Percentiles rank a stretch among this genome's conserved stretches.
Evolutionary conservation across 352 stramenopile species (phyloP).

Genomic region (Halophytophthora batemanensis): DNA sequence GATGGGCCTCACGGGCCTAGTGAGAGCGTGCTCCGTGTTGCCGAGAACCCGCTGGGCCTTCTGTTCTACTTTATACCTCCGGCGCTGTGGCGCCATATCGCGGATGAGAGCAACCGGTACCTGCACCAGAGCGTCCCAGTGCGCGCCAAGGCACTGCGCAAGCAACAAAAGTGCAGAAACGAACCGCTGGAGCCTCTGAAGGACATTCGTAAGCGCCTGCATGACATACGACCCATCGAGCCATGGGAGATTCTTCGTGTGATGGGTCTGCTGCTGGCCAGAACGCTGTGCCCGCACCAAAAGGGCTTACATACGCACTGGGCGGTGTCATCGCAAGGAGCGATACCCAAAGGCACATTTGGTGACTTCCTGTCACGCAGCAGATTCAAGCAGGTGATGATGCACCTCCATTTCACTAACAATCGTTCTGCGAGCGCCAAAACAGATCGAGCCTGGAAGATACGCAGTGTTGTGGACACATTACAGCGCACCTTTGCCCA

Average conservation of each 20-base stretch:
- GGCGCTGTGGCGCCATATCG: too few species aligned
- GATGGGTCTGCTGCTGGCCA: background rate
- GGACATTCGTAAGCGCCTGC: too few species aligned
- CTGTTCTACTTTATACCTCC: too few species aligned
- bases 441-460: conserved; percentile 11
- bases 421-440: conserved; percentile 1
- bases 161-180: too few species aligned
- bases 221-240: background rate
- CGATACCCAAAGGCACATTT: conserved; percentile 1
- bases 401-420: conserved; percentile 14
- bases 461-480: conserved; percentile 3
- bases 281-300: conserved; percentile 1
- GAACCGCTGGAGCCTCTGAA: too few species aligned
- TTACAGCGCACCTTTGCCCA: conserved; percentile 6
- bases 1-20: too few species aligned
- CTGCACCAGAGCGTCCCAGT: too few species aligned
- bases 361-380: conserved; percentile 4
- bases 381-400: conserved; percentile 7
- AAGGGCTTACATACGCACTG: conserved; percentile 5
- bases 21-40: too few species aligned
- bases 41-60: too few species aligned
- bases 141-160: too few species aligned
- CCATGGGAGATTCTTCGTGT: conserved; percentile 1
- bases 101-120: too few species aligned
- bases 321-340: background rate